Base-by-base conservation (phyloP, 73 alveolate genomes). In the Symbiodinium natans region DNA sequence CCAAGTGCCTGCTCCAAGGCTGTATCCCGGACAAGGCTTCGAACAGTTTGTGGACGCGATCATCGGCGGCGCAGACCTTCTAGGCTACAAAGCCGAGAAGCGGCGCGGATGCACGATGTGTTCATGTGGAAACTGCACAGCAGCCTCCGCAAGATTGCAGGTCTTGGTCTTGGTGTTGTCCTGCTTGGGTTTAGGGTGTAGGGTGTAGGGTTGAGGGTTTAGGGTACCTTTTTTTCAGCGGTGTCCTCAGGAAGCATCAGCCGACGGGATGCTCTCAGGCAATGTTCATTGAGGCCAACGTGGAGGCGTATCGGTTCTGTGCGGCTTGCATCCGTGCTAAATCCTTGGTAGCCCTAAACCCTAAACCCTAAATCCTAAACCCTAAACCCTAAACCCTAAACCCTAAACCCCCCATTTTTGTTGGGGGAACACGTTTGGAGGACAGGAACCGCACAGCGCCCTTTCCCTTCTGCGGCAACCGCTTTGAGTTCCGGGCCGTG, bases 381-480 rank as follows among this genome's bases (percentile, higher is more conserved):
- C 41, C n/a, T 29, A 27, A 15, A 83, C 73, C 7, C n/a, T 7
- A 38, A 10, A 25, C 90, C 27, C 59, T 46, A 46, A 46, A 46
- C 59, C 59, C 59, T 46, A 13, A 9, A 46, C 13, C 21, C 13
- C 59, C 59, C 59, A 6, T 13, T 46, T 56, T 21, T 56, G 75
- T 56, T 21, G 17, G 13, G 68, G 68, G 77, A 63, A 27, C 77
- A 23, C 77, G 77, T 40, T 46, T 21, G 68, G 31, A 92, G 89
- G 98, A 92, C 68, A 86, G 98, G 41, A 92, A 92, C 33, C 98
- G 98, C 88, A 92, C 98, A 5, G 98, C 98, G 23, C 98, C 98
- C 27, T 92, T 92, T 56, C 98, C 98, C 19, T 92, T 92, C 90
- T 92, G 98, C 80, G 98, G 98, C 82, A 92, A 92, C 83, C 98